Evolutionary conservation across 306 rosid genomes (phyloP).

Genomic region (Sicyos baderoa): DNA sequence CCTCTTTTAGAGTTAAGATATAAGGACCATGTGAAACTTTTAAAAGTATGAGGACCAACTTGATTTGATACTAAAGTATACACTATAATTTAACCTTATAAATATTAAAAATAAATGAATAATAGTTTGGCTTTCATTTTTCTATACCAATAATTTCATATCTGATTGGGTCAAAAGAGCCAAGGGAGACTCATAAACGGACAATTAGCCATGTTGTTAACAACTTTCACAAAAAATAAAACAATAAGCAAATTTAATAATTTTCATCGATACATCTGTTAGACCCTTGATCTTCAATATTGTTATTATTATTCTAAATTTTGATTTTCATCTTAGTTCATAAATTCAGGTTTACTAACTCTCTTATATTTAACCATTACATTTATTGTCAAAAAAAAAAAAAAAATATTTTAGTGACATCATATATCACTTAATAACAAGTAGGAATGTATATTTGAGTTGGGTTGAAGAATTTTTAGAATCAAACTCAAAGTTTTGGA

Average conservation of each 20-base stretch:
- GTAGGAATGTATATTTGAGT: too few relatives aligned
- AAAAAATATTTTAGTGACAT: too few relatives aligned
- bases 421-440: too few relatives aligned
- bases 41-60: neutral
- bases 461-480: too few relatives aligned
- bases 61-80: neutral
- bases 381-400: neutral
- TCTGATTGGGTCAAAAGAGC: conserved; percentile 10
- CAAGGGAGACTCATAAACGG: neutral
- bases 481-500: too few relatives aligned
- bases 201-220: conserved; percentile 5
- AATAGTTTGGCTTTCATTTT: neutral
- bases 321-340: neutral
- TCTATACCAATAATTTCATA: neutral
- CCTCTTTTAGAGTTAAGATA: neutral
- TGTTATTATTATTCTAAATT: neutral
- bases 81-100: neutral
- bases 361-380: neutral
- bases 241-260: neutral
- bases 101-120: neutral
- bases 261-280: neutral
- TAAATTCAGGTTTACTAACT: neutral
- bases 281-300: neutral
- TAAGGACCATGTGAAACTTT: neutral
- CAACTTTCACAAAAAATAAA: conserved; percentile 1